These are phyloP conservation scores for Kwoniella sp. DNA, from an alignment of 768 basidiomycete genomes.

Conservation along the genomic window DNA sequence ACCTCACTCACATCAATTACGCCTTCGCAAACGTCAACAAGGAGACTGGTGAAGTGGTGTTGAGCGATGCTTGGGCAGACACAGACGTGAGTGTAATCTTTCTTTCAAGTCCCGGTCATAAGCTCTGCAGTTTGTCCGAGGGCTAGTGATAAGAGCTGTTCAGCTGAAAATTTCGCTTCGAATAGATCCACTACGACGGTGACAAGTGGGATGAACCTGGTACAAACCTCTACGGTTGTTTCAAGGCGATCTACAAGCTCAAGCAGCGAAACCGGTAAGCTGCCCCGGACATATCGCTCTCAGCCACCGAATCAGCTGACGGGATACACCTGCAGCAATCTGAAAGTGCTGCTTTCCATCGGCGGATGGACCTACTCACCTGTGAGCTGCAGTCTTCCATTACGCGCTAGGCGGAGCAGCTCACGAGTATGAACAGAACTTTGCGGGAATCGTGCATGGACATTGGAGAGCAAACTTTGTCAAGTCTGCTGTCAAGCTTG, in stretches of 20 bases:
- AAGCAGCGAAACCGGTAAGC: slow-evolving; percentile 75
- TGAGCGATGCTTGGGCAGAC: slow-evolving; percentile 94
- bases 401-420: neutral
- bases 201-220: slow-evolving; percentile 94
- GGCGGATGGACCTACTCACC: slow-evolving; percentile 69
- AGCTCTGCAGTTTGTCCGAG: too few relatives aligned
- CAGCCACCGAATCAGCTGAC: neutral
- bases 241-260: slow-evolving; percentile 87
- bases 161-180: neutral
- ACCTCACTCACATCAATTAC: slow-evolving; percentile 90
- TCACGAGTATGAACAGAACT: slow-evolving; percentile 59
- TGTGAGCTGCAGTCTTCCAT: slow-evolving; percentile 14
- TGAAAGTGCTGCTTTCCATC: slow-evolving; percentile 74
- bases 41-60: slow-evolving; percentile 79
- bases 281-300: neutral
- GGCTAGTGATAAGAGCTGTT: neutral
- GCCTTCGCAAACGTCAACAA: slow-evolving; percentile 87
- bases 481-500: slow-evolving; percentile 70
- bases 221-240: slow-evolving; percentile 89
- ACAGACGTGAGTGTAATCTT: slow-evolving; percentile 60
- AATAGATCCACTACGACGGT: slow-evolving; percentile 85
- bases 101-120: too few relatives aligned
- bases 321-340: slow-evolving; percentile 60
- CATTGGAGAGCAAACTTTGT: slow-evolving; percentile 74
- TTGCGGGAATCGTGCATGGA: slow-evolving; percentile 74